Base-by-base conservation (phyloP, 768 basidiomycete genomes). In the Termitomyces sp. region DNA sequence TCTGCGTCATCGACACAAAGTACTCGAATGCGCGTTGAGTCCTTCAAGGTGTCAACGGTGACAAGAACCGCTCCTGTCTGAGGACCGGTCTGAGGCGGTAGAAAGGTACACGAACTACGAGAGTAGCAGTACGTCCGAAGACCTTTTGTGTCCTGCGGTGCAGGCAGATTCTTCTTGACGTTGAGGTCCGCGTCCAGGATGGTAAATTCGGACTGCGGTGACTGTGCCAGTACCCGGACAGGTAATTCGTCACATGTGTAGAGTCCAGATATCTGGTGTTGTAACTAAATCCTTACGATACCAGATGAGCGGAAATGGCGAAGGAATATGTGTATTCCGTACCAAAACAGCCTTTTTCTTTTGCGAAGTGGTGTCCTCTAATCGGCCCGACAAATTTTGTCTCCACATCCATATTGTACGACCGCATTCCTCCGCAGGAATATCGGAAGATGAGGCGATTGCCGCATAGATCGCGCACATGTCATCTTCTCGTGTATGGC, bases 341-440 rank as follows among this genome's bases (percentile, higher is more conserved):
- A 59, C 58, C 58, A 37, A 5, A 46, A 42, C 26, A 16, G 15
- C 10, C 53, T 67, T 78, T 69, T 75, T 80, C 65, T 72, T 77
- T 70, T 69, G 71, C 42, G 65, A 71, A 55, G 60, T 64, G n/a
- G 66, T 69, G 49, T 72, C 70, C 50, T 55, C 63, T 60, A 66
- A 62, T 26, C 62, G 67, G 16, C 74, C 72, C 31, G 74, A 76
- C n/a, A 81, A 57, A 56, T 73, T 74, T 63, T 87, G 81, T 62
- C 73, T 78, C 85, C 88, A 88, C 55, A 75, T 72, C 81, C 84
- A 87, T 51, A 89, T 70, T 0, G 80, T 83, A 49, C 80, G 75
- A 5, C 78, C 79, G 45, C 69, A 68, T 22, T 77, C 73, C 24
- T 78, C 73, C 39, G 61, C 42, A 34, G 69, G 56, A 1, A 82